Evolutionary conservation across 2,329 filamentous ascomycete genomes (phyloP).

Genomic region (Cladosporium sp.): DNA sequence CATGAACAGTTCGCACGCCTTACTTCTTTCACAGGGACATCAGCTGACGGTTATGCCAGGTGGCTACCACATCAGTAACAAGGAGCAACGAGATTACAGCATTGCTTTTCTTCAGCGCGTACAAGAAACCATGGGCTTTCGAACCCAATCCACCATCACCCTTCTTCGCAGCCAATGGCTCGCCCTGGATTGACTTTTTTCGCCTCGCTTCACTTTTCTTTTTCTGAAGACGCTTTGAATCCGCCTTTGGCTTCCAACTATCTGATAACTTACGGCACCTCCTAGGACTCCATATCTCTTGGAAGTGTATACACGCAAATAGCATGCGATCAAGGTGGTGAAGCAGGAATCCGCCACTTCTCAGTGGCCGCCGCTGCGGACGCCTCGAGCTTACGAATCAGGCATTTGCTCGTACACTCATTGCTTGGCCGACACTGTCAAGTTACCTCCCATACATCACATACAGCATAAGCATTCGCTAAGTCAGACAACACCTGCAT

Average conservation of each 20-base stretch:
- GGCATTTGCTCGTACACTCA: neutral
- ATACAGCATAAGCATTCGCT: neutral
- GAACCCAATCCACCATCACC: conserved; percentile 21
- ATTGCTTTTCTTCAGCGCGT: conserved; percentile 24
- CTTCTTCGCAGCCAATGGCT: conserved; percentile 27
- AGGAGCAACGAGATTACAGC: conserved; percentile 22
- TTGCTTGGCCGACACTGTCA: neutral
- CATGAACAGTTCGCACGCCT: conserved; percentile 13
- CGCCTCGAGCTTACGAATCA: neutral
- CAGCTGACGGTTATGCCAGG: neutral
- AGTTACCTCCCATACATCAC: neutral
- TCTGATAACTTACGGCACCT: neutral
- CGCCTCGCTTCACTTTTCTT: neutral
- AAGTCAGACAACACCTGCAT: neutral
- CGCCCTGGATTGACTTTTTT: conserved; percentile 23
- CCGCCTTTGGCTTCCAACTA: neutral
- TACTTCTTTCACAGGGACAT: neutral
- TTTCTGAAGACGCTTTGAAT: neutral
- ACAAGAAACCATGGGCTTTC: conserved; percentile 24
- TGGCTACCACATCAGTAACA: conserved; percentile 27
- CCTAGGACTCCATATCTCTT: neutral
- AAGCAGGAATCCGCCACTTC: neutral
- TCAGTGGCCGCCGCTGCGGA: neutral
- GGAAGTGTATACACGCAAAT: neutral
- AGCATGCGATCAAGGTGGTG: neutral